Base-by-base conservation (phyloP, 768 basidiomycete species). In the Lactarius hatsudake region DNA sequence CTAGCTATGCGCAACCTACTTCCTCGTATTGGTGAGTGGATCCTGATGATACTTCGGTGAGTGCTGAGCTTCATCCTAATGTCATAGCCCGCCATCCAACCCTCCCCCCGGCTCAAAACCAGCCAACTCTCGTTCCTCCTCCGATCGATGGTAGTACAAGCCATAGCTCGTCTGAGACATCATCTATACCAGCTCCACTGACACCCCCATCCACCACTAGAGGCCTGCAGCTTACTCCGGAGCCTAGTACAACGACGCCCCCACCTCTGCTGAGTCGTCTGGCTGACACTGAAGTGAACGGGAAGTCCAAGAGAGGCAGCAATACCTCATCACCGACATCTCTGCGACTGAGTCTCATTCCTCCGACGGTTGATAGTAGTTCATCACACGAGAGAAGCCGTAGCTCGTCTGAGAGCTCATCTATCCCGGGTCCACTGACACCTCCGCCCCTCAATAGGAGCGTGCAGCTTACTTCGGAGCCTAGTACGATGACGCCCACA, bases 21-120 rank as follows among this genome's bases (percentile, higher is more conserved):
- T 23, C 58, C 62, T 48, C 63, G 48, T 26, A 26, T 4, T 53
- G 12, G 66, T 67, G 13, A 63, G 61, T 59, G 13, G 3, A 28
- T 42, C 13, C 20, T 53, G 20, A 5, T 34, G 30, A 13, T 40
- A 36, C 12, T 7, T 23, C 2, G 32, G n/a, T 13, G 36, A 7
- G 17, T 18, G 26, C 61, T 28, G 18, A 53, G 12, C 8, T 12
- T 66, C 32, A 20, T 59, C 26, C 28, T 40, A 51, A 20, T 36
- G 8, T 34, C 51, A 7, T 34, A 67, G 66, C 32, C 26, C 57
- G 38, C 40, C 56, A 51, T n/a, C 45, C 2, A 18, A 61, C 45
- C 23, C 23, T n/a, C 10, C 26, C 30, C 7, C 1, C 66, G 34
- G 9, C 5, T 17, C 26, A 28, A 57, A 26, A 6, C 18, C 15